A percentile compares a stretch with the other conserved stretches of the same genome.
phyloP scores from a whole-genome alignment of 116 monocot genomes.

The Dioscorea cayenensis region DNA sequence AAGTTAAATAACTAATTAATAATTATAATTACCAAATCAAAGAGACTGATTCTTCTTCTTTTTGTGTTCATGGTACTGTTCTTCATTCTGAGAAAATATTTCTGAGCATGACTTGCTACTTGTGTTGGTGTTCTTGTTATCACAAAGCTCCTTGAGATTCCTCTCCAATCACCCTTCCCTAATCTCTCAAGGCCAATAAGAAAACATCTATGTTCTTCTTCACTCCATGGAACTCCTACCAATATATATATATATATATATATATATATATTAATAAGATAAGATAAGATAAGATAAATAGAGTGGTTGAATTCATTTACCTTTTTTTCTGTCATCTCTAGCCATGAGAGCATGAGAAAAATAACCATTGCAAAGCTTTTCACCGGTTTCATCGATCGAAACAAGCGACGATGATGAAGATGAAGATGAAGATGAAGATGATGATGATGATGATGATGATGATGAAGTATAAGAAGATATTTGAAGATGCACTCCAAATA shows the following conservation, averaged over 20 bases:
- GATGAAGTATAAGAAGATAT: slow-evolving; percentile 4
- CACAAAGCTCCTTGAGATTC: background rate
- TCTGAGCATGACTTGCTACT: slow-evolving; percentile 1
- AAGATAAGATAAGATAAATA: too few relatives aligned
- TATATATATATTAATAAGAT: background rate
- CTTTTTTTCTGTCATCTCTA: background rate
- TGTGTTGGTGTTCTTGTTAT: background rate
- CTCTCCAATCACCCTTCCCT: background rate
- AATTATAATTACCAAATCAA: background rate
- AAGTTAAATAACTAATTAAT: background rate
- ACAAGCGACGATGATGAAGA: background rate
- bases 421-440: background rate
- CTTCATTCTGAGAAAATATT: background rate
- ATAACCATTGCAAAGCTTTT: background rate
- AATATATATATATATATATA: slow-evolving; percentile 7
- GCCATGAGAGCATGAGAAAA: background rate
- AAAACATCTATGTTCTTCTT: background rate
- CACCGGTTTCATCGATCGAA: background rate
- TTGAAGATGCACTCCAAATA: slow-evolving; percentile 52
- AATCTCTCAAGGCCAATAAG: background rate
- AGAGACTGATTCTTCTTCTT: background rate
- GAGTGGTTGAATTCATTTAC: background rate
- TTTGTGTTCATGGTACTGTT: background rate
- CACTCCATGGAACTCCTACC: background rate
- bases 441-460: background rate